phyloP scores from a whole-genome alignment of 768 basidiomycete species.

The Tulasnella sp. region DNA sequence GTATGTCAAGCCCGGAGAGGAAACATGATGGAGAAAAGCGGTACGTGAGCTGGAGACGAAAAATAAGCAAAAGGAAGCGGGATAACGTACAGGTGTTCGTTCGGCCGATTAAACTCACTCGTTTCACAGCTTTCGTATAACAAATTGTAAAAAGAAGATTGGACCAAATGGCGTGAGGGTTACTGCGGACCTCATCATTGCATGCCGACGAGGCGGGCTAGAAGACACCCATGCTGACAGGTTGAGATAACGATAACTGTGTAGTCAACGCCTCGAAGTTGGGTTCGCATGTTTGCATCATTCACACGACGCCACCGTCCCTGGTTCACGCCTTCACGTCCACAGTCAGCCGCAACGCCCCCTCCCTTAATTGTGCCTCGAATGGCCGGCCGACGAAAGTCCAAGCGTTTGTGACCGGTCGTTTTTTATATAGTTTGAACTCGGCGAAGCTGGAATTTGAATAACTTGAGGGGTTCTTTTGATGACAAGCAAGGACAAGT shows the following conservation, averaged over 20 bases:
- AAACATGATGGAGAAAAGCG: not conserved
- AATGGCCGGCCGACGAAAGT: not conserved
- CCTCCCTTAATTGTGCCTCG: not conserved
- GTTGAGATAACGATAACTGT: not conserved
- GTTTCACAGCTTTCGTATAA: not conserved
- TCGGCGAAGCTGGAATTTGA: no score
- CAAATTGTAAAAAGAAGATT: not conserved
- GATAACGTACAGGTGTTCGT: not conserved
- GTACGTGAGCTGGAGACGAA: not conserved
- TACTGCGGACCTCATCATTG: not conserved
- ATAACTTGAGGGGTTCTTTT: no score
- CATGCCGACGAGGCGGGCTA: not conserved
- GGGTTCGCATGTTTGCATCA: not conserved
- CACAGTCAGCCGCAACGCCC: not conserved
- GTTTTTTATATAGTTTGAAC: no score
- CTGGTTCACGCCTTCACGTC: not conserved
- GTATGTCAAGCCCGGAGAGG: not conserved
- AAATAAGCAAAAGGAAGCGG: not conserved
- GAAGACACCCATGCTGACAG: not conserved
- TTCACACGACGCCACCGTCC: not conserved
- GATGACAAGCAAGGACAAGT: no score
- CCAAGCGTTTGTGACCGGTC: no score
- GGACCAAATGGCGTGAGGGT: not conserved
- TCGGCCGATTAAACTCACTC: not conserved
- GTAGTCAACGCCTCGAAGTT: not conserved